phyloP scores from a whole-genome alignment of 2,329 filamentous ascomycete genomes.

The Microthyrium microscopicum region DNA sequence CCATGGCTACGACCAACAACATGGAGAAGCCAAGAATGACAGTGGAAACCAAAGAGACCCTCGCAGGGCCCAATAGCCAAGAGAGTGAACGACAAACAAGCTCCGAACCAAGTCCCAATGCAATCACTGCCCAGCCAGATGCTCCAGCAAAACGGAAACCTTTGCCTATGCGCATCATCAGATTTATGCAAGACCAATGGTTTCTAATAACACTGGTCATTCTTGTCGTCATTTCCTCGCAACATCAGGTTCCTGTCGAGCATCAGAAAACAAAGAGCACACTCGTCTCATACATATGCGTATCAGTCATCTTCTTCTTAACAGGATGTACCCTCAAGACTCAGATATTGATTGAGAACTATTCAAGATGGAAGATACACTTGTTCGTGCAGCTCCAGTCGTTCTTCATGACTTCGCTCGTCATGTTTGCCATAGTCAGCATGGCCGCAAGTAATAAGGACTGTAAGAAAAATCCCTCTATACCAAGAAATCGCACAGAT shows the following conservation, averaged over 20 bases:
- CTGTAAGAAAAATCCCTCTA: too few relatives aligned
- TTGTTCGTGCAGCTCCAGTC: constrained; percentile 49
- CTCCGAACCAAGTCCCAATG: too few relatives aligned
- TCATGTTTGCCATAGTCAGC: constrained; percentile 40
- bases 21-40: too few relatives aligned
- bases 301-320: constrained; percentile 53
- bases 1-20: too few relatives aligned
- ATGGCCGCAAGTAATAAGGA: constrained; percentile 29
- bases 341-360: constrained; percentile 42
- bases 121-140: neutral
- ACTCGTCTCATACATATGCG: constrained; percentile 47
- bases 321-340: constrained; percentile 53
- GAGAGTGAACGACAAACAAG: too few relatives aligned
- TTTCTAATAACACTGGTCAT: constrained; percentile 46
- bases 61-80: too few relatives aligned
- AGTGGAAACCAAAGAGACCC: too few relatives aligned
- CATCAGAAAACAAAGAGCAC: constrained; percentile 32
- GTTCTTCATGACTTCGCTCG: constrained; percentile 47
- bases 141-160: neutral
- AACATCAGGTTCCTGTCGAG: constrained; percentile 38
- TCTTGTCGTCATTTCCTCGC: constrained; percentile 35
- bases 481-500: too few relatives aligned
- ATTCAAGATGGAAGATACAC: constrained; percentile 51
- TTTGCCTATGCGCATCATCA: neutral
- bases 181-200: too few relatives aligned